A percentile compares a stretch with the other conserved stretches of the same genome.
Conservation (phyloP, 1,284 basidiomycete genomes). For the Cystobasidium pallidum region DNA sequence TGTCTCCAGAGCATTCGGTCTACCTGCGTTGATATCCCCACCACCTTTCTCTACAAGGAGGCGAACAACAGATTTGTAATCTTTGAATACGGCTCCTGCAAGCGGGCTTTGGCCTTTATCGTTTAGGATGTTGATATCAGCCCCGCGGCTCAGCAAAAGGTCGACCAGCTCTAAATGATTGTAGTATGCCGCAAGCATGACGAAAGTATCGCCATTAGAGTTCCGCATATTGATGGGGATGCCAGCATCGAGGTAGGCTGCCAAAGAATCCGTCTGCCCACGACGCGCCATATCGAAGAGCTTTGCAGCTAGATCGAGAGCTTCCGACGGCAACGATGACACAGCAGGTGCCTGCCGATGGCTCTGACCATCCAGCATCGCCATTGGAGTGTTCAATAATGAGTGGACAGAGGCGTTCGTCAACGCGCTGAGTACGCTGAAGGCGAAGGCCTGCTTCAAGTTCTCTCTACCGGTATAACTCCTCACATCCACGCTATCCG, state of each 20-base stretch:
- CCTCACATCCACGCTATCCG: too few species aligned
- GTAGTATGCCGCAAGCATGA: constrained; percentile 81
- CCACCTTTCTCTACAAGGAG: constrained; percentile 64
- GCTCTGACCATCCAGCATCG: neutral
- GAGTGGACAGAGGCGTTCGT: too few species aligned
- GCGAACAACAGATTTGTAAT: constrained; percentile 66
- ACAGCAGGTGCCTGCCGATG: neutral
- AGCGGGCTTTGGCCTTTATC: constrained; percentile 76
- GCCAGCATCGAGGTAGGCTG: constrained; percentile 68
- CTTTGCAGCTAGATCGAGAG: constrained; percentile 70
- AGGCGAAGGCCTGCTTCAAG: too few species aligned
- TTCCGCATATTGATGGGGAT: constrained; percentile 79
- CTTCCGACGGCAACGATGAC: constrained; percentile 55
- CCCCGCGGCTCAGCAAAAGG: constrained; percentile 64
- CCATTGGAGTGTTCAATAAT: too few species aligned
- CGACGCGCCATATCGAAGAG: constrained; percentile 76
- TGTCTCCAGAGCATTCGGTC: constrained; percentile 72
- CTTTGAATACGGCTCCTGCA: constrained; percentile 81
- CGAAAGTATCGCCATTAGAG: constrained; percentile 68
- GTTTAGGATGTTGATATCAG: constrained; percentile 73
- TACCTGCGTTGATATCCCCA: constrained; percentile 70
- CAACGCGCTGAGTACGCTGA: too few species aligned
- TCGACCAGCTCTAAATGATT: constrained; percentile 67
- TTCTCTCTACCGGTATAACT: too few species aligned
- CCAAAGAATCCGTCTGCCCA: constrained; percentile 63